A percentile compares a stretch with the other conserved stretches of the same genome.
These are phyloP conservation scores for Martiniozyma asiatica DNA, from an alignment of 1,139 yeast genomes.

Conservation along the genomic window DNA sequence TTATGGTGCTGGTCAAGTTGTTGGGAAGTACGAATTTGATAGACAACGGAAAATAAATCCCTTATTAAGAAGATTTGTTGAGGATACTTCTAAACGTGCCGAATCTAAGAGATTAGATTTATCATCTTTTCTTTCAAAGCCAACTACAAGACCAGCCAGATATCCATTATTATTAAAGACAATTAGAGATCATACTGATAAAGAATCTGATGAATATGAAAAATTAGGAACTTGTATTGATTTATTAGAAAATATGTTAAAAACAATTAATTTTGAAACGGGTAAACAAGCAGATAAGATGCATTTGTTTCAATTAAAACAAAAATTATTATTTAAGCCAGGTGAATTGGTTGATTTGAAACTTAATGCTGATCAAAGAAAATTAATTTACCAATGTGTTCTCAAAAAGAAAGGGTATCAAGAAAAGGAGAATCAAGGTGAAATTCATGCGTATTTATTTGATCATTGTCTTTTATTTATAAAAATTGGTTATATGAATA, in stretches of 20 bases:
- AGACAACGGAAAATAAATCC: constrained; percentile 86
- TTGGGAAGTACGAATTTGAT: constrained; percentile 92
- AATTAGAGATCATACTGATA: constrained; percentile 68
- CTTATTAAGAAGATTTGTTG: constrained; percentile 82
- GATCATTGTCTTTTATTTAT: constrained; percentile 84
- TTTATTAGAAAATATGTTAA: constrained; percentile 63
- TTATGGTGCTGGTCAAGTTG: constrained; percentile 93
- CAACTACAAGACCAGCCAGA: constrained; percentile 92
- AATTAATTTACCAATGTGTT: constrained; percentile 67
- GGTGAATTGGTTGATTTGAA: constrained; percentile 88
- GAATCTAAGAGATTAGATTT: constrained; percentile 87
- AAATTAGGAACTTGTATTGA: constrained; percentile 64
- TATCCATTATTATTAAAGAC: constrained; percentile 80
- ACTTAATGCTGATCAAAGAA: constrained; percentile 69
- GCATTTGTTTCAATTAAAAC: constrained; percentile 76
- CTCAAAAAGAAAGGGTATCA: constrained; percentile 59
- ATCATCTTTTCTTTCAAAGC: constrained; percentile 86
- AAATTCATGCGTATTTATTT: constrained; percentile 65
- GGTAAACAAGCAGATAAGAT: constrained; percentile 94
- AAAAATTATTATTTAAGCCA: constrained; percentile 55
- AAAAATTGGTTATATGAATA: constrained; percentile 76
- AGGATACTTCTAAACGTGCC: constrained; percentile 79
- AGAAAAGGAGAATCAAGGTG: constrained; percentile 64
- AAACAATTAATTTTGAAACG: constrained; percentile 75
- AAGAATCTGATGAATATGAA: constrained; percentile 63